Conservation (phyloP, 768 basidiomycete genomes). For the Lactarius evosmus region DNA sequence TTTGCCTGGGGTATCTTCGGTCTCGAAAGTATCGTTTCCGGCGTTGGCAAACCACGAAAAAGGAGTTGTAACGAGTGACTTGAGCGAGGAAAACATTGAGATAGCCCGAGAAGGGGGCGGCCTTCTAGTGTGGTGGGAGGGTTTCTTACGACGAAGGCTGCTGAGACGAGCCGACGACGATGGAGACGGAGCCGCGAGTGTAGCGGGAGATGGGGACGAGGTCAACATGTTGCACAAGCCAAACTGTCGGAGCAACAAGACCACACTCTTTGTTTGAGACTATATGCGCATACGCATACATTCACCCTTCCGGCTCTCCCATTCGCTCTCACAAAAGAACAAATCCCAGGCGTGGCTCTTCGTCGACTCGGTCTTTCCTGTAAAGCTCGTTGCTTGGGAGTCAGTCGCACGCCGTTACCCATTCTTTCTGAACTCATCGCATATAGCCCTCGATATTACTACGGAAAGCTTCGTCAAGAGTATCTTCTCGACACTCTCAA, state of each 20-base stretch:
- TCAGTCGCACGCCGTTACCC: conserved; percentile 37
- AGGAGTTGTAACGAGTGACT: conserved; percentile 36
- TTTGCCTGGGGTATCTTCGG: conserved; percentile 36
- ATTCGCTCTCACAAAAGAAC: conserved; percentile 28
- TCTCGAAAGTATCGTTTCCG: conserved; percentile 29
- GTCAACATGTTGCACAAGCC: conserved; percentile 31
- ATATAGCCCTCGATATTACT: conserved; percentile 57
- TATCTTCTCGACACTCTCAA: conserved; percentile 49
- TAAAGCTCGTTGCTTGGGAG: conserved; percentile 71
- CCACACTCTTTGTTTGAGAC: neutral
- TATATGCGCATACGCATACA: conserved; percentile 17
- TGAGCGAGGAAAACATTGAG: conserved; percentile 37
- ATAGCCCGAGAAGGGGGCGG: conserved; percentile 30
- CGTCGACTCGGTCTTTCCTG: conserved; percentile 75
- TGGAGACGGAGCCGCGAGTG: conserved; percentile 33
- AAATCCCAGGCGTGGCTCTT: conserved; percentile 56
- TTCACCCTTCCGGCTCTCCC: conserved; percentile 6
- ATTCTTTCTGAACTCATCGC: conserved; percentile 13
- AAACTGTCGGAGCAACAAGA: conserved; percentile 38
- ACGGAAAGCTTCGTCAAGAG: conserved; percentile 60
- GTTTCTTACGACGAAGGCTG: conserved; percentile 25
- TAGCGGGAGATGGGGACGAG: conserved; percentile 27
- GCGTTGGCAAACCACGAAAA: conserved; percentile 34
- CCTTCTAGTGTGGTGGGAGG: conserved; percentile 23
- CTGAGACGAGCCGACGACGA: conserved; percentile 25